A percentile compares a stretch with the other conserved stretches of the same genome.
Conservation (phyloP, 23 red algal species). For the Gracilaria caudata region DNA sequence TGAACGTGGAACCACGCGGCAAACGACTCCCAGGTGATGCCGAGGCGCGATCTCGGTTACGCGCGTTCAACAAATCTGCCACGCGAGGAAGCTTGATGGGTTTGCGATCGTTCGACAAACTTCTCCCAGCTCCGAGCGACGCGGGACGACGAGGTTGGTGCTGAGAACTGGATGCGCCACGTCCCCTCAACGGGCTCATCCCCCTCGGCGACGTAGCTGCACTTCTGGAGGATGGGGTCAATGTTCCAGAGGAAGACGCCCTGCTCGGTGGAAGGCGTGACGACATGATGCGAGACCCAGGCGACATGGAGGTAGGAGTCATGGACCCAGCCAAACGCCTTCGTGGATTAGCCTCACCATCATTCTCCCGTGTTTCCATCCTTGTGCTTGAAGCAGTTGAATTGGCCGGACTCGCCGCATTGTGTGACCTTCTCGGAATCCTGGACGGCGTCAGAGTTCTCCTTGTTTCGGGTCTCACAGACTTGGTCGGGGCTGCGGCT, state of each 20-base stretch:
- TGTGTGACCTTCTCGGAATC: conserved; percentile 10
- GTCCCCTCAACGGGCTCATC: conserved; percentile 11
- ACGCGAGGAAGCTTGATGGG: conserved; percentile 21
- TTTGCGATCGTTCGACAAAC: conserved; percentile 10
- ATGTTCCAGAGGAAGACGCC: conserved; percentile 17
- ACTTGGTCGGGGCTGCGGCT: neutral
- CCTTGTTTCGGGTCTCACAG: neutral
- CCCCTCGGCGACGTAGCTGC: conserved; percentile 24
- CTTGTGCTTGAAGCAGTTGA: neutral
- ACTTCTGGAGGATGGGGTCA: conserved; percentile 16
- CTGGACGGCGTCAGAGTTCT: neutral
- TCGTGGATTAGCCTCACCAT: neutral
- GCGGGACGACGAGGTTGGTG: neutral
- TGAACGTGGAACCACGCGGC: conserved; percentile 22
- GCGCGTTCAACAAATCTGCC: conserved; percentile 13
- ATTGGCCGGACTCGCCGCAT: neutral
- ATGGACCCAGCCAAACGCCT: neutral
- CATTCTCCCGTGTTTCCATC: neutral
- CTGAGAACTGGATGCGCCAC: neutral
- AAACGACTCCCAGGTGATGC: neutral
- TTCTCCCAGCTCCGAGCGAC: neutral
- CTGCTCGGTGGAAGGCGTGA: conserved; percentile 16
- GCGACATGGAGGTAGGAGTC: conserved; percentile 15
- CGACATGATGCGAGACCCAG: conserved; percentile 1
- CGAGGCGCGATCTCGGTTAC: conserved; percentile 9